Conservation (phyloP, 352 stramenopile species). For the Phytophthora pini region DNA sequence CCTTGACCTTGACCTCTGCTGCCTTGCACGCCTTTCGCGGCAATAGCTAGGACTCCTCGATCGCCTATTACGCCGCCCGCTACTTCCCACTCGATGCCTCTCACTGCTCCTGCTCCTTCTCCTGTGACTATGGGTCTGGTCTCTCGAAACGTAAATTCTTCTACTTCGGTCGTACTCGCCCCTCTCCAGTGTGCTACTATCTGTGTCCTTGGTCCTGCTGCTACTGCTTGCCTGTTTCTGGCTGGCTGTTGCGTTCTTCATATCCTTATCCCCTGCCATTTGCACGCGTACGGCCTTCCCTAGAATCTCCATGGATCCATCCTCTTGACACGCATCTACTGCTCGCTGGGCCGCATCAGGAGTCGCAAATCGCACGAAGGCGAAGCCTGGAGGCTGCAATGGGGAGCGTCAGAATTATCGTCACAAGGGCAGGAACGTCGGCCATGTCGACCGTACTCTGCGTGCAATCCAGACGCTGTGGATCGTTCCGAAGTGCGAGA, state of each 20-base stretch:
- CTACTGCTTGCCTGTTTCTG: neutral
- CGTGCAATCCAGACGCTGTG: constrained; percentile 78
- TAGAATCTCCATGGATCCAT: constrained; percentile 61
- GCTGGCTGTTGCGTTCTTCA: constrained; percentile 12
- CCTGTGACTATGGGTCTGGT: constrained; percentile 8
- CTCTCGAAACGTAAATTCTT: constrained; percentile 11
- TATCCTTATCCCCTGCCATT: constrained; percentile 58
- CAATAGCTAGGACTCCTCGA: constrained; percentile 11
- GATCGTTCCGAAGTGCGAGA: constrained; percentile 73
- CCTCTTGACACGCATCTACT: constrained; percentile 45
- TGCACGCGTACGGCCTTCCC: constrained; percentile 80
- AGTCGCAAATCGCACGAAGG: constrained; percentile 72
- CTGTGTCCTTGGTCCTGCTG: neutral
- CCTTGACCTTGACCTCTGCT: constrained; percentile 19
- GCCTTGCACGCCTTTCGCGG: constrained; percentile 1
- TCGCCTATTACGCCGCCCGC: constrained; percentile 2
- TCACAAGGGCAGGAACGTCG: neutral
- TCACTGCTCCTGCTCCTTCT: constrained; percentile 12
- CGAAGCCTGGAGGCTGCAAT: constrained; percentile 77
- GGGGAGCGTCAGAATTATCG: constrained; percentile 20
- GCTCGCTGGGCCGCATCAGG: constrained; percentile 54
- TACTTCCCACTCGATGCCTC: constrained; percentile 5
- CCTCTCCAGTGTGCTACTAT: neutral
- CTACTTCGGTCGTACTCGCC: neutral
- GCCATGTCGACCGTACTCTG: constrained; percentile 43